A percentile compares a stretch with the other conserved stretches of the same genome.
phyloP scores from a whole-genome alignment of 2,329 filamentous ascomycete genomes.

The Ustulina deusta region DNA sequence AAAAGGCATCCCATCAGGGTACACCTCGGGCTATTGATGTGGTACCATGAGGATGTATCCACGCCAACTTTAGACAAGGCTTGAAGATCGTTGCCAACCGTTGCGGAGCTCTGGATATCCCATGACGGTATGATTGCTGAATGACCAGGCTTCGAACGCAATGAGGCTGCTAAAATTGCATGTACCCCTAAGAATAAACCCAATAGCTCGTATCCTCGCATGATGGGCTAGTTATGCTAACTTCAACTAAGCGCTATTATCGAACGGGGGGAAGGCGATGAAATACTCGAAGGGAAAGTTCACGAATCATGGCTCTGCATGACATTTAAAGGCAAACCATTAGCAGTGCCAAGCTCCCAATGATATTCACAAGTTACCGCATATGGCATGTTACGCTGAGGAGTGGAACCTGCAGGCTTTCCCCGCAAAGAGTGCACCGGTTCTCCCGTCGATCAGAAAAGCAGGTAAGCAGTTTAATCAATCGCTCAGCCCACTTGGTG shows the following conservation, averaged over 20 bases:
- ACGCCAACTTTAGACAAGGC: slow-evolving; percentile 57
- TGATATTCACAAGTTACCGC: slow-evolving; percentile 5
- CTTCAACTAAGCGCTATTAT: slow-evolving; percentile 15
- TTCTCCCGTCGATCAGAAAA: slow-evolving; percentile 10
- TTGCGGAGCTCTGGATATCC: slow-evolving; percentile 61
- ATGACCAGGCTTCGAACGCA: slow-evolving; percentile 42
- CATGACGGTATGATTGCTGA: slow-evolving; percentile 57
- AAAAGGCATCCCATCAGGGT: slow-evolving; percentile 70
- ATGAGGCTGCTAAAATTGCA: slow-evolving; percentile 23
- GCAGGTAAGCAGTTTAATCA: slow-evolving; percentile 19
- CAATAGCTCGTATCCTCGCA: slow-evolving; percentile 39
- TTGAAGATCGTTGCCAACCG: slow-evolving; percentile 52
- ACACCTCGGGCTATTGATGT: slow-evolving; percentile 58
- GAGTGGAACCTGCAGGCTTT: slow-evolving; percentile 28
- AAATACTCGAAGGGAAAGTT: neutral
- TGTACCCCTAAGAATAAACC: slow-evolving; percentile 38
- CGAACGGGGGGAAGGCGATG: neutral
- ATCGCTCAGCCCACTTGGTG: slow-evolving; percentile 7
- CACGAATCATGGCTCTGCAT: slow-evolving; percentile 1
- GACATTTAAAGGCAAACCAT: slow-evolving; percentile 29
- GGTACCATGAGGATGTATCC: slow-evolving; percentile 65
- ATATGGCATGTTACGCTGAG: slow-evolving; percentile 36
- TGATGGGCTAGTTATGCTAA: slow-evolving; percentile 31
- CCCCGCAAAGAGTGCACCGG: slow-evolving; percentile 23
- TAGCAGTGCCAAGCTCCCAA: slow-evolving; percentile 13